phyloP scores from a whole-genome alignment of 169 alveolate species.

The Plasmodium yoelii region DNA sequence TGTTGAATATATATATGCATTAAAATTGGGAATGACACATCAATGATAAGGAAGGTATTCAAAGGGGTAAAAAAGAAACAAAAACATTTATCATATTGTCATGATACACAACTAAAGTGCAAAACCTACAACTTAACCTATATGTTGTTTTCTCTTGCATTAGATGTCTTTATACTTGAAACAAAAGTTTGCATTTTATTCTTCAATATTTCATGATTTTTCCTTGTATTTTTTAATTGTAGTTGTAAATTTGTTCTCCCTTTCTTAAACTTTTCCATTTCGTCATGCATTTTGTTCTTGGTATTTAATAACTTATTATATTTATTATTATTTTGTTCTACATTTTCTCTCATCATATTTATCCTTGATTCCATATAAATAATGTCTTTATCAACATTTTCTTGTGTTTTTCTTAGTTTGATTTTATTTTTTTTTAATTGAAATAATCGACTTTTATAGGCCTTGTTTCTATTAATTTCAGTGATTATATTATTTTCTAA shows the following conservation, averaged over 20 bases:
- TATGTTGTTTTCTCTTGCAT: neutral
- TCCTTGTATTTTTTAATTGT: slow-evolving; percentile 31
- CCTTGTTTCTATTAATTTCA: slow-evolving; percentile 29
- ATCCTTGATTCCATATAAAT: slow-evolving; percentile 42
- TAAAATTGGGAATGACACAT: no score
- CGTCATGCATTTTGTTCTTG: slow-evolving; percentile 69
- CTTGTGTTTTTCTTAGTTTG: slow-evolving; percentile 30
- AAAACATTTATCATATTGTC: no score
- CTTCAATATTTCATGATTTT: slow-evolving; percentile 36
- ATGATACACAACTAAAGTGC: no score
- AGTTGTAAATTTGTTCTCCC: slow-evolving; percentile 36
- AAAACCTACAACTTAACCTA: no score
- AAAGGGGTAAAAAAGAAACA: no score
- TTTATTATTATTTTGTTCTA: slow-evolving; percentile 20
- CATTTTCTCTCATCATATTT: slow-evolving; percentile 29
- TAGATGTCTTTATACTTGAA: slow-evolving; percentile 8
- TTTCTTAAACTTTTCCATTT: slow-evolving; percentile 60
- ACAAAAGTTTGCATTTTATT: slow-evolving; percentile 59
- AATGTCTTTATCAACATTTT: slow-evolving; percentile 43
- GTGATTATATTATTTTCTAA: slow-evolving; percentile 25
- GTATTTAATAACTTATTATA: slow-evolving; percentile 14
- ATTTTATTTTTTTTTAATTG: slow-evolving; percentile 57
- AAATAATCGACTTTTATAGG: slow-evolving; percentile 27
- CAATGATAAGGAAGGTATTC: no score
- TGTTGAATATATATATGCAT: no score